Conservation (phyloP, 306 rosid species). For the Quillaja saponaria region DNA sequence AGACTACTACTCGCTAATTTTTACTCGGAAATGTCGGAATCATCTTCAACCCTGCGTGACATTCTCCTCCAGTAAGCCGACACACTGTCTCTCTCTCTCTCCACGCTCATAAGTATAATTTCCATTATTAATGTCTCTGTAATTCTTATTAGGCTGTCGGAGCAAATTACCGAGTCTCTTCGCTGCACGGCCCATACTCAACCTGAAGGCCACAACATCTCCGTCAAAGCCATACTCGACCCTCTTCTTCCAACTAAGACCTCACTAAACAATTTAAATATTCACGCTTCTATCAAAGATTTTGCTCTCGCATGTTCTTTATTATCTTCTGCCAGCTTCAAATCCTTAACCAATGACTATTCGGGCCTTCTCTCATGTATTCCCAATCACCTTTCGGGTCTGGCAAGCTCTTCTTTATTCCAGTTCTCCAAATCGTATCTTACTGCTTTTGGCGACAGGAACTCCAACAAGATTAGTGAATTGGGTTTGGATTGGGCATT, state of each 20-base stretch:
- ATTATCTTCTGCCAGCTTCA: slow-evolving; percentile 50
- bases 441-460: slow-evolving; percentile 27
- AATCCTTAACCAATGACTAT: slow-evolving; percentile 40
- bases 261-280: slow-evolving; percentile 20
- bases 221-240: slow-evolving; percentile 60
- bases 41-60: slow-evolving; percentile 42
- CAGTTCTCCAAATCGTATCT: slow-evolving; percentile 49
- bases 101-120: neutral
- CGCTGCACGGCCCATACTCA: slow-evolving; percentile 42
- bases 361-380: slow-evolving; percentile 68
- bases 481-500: slow-evolving; percentile 45
- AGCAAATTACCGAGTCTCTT: slow-evolving; percentile 44
- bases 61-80: slow-evolving; percentile 51
- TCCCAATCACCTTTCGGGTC: slow-evolving; percentile 48
- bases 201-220: slow-evolving; percentile 39
- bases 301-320: slow-evolving; percentile 72
- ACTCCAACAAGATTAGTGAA: slow-evolving; percentile 37
- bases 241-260: slow-evolving; percentile 50
- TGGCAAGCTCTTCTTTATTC: slow-evolving; percentile 48
- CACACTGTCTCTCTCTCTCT: slow-evolving; percentile 6
- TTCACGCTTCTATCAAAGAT: slow-evolving; percentile 49
- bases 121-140: slow-evolving; percentile 3
- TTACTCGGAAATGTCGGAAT: slow-evolving; percentile 47
- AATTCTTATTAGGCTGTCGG: slow-evolving; percentile 49
- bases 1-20: too few relatives aligned